These are phyloP conservation scores for Kitagawia praeruptora DNA, from an alignment of 129 eudicot species.

Conservation along the genomic window DNA sequence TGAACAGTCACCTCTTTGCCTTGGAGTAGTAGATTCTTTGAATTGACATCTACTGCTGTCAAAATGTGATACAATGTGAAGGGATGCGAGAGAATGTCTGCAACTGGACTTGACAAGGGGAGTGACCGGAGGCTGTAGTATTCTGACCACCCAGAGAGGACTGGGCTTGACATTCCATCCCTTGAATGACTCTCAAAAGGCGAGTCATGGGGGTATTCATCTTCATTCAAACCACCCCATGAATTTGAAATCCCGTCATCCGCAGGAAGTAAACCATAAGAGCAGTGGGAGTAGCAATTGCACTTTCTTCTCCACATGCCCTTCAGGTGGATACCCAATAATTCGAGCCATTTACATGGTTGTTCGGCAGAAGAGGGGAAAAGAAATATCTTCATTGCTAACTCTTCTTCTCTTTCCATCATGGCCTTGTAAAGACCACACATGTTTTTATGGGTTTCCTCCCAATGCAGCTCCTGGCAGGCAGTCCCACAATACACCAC, in stretches of 20 bases:
- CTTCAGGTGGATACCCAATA: slow-evolving; percentile 32
- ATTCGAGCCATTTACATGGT: slow-evolving; percentile 41
- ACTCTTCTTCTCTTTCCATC: slow-evolving; percentile 55
- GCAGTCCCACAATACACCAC: slow-evolving; percentile 26
- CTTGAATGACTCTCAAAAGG: slow-evolving; percentile 16
- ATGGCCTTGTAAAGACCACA: slow-evolving; percentile 46
- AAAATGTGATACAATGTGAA: slow-evolving; percentile 36
- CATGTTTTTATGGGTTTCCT: slow-evolving; percentile 31
- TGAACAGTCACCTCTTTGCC: slow-evolving; percentile 44
- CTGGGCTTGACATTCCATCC: slow-evolving; percentile 30
- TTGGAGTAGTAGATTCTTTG: slow-evolving; percentile 33
- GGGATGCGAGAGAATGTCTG: slow-evolving; percentile 46
- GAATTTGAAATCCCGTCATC: slow-evolving; percentile 26
- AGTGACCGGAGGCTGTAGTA: slow-evolving; percentile 39
- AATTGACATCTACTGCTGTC: slow-evolving; percentile 24
- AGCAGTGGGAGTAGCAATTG: slow-evolving; percentile 34
- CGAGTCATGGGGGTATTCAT: slow-evolving; percentile 31
- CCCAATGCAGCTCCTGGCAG: slow-evolving; percentile 43
- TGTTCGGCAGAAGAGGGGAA: slow-evolving; percentile 32
- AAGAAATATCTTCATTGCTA: slow-evolving; percentile 28
- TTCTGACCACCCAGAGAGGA: slow-evolving; percentile 38
- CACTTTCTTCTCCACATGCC: slow-evolving; percentile 63
- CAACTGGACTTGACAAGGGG: slow-evolving; percentile 44
- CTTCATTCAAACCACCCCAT: slow-evolving; percentile 42
- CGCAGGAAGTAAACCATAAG: slow-evolving; percentile 35